phyloP scores from a whole-genome alignment of 2,329 filamentous ascomycete species.

The Talaromyces sp. region DNA sequence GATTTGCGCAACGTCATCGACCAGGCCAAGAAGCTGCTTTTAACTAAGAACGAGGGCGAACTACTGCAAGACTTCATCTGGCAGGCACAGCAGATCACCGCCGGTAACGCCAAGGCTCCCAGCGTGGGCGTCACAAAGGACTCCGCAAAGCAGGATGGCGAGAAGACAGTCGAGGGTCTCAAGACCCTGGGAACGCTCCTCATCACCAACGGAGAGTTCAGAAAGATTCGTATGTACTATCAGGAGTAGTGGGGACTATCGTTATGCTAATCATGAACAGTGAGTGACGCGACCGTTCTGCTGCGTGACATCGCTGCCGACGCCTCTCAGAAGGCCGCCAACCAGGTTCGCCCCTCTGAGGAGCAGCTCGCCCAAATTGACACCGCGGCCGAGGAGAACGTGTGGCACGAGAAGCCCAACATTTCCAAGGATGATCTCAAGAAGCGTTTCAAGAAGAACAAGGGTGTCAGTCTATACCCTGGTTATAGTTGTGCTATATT shows the following conservation, averaged over 20 bases:
- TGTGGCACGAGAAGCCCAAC: conserved; percentile 87
- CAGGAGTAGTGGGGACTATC: not conserved
- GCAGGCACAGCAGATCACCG: conserved; percentile 77
- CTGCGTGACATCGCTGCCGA: conserved; percentile 91
- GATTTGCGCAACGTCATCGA: conserved; percentile 80
- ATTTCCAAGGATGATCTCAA: conserved; percentile 72
- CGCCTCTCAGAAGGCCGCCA: conserved; percentile 77
- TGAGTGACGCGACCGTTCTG: conserved; percentile 78
- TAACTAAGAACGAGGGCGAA: conserved; percentile 95
- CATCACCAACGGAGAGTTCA: conserved; percentile 94
- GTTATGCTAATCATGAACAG: conserved; percentile 42
- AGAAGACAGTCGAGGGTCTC: conserved; percentile 80
- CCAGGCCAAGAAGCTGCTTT: conserved; percentile 78
- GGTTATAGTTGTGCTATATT: too few species aligned
- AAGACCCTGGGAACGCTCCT: conserved; percentile 85
- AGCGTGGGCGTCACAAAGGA: conserved; percentile 73
- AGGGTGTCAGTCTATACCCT: conserved; percentile 47
- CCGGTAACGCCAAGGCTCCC: conserved; percentile 64
- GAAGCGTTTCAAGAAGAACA: conserved; percentile 59
- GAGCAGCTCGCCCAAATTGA: conserved; percentile 79
- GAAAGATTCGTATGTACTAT: conserved; percentile 72
- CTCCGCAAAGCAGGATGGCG: conserved; percentile 76
- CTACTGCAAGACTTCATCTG: conserved; percentile 96
- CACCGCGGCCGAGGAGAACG: conserved; percentile 82
- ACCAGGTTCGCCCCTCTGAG: conserved; percentile 73